A percentile compares a stretch with the other conserved stretches of the same genome.
phyloP scores from a whole-genome alignment of 306 rosid species.

The Bauhinia variegata region DNA sequence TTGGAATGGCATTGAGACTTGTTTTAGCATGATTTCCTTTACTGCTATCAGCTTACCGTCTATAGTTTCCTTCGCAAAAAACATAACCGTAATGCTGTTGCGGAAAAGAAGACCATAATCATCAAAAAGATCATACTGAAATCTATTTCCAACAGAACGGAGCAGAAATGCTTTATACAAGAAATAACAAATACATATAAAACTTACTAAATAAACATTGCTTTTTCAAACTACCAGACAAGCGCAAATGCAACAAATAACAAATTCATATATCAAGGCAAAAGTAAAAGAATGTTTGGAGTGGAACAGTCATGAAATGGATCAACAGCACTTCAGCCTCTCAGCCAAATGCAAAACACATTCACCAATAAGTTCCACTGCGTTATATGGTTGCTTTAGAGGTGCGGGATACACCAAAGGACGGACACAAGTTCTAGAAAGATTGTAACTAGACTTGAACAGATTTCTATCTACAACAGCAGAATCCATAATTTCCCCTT shows the following conservation, averaged over 20 bases:
- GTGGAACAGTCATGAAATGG: neutral
- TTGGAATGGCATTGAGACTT: conserved; percentile 45
- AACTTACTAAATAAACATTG: neutral
- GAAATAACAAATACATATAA: neutral
- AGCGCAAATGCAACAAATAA: neutral
- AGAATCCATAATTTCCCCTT: neutral
- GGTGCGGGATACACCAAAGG: neutral
- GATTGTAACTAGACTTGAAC: neutral
- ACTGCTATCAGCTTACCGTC: conserved; percentile 42
- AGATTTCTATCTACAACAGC: neutral
- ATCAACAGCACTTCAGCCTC: neutral
- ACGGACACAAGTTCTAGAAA: too few species aligned
- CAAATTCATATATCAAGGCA: conserved; percentile 9
- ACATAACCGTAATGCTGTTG: conserved; percentile 54
- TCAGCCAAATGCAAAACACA: conserved; percentile 1
- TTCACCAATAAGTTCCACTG: neutral
- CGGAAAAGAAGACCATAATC: conserved; percentile 3
- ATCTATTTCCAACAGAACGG: too few species aligned
- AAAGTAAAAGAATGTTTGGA: neutral
- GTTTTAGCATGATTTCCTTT: conserved; percentile 42
- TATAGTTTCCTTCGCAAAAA: conserved; percentile 48
- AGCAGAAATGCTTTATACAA: conserved; percentile 1
- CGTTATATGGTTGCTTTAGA: neutral
- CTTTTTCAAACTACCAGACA: neutral
- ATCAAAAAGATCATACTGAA: neutral